Evolutionary conservation across 2,329 filamentous ascomycete species (phyloP), one percentile per base, ranked within the genome.

Genomic region (Onygenales sp.): DNA sequence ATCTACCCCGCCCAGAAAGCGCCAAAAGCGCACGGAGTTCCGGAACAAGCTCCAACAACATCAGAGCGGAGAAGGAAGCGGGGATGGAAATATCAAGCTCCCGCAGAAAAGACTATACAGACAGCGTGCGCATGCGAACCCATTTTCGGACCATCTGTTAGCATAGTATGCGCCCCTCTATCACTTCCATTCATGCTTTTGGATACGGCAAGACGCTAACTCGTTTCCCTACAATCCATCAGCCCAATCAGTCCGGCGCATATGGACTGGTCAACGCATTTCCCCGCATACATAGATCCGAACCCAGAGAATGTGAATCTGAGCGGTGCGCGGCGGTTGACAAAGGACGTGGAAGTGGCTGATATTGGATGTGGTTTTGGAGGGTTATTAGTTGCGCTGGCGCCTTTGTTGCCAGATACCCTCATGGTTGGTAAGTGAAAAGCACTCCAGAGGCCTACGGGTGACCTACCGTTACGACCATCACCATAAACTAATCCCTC

Each of bases 301-400:
- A 70, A 70, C 47, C 52, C 63, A 6, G 61, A 59, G 10, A 63
- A 66, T 49, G 62, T 58, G 49, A 72, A 64, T 34, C 59, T 67
- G 14, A 56, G 54, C 21, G 69, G 66, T 27, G 58, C 61, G 57
- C 65, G 56, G 67, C 68, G 62, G 66, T 70, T 87, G 56, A 75
- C 73, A 36, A 85, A 87, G 67, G 78, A 88, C 56, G 85, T 98
- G 46, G 90, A 96, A 67, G 83, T 98, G 45, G 90, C 92, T 59
- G 93, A 98, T 72, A 96, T 98, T 66, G 93, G 93, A 31, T 98
- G 93, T 68, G 93, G 93, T 4, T 98, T 95, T 68, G 93, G 93
- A 46, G 93, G 93, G 6, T 76, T 98, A 53, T 78, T 95, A 3
- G 86, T 97, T 58, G 91, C 89, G 5, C 79, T 98, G 46, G 84